phyloP scores from a whole-genome alignment of 169 alveolate genomes.

The Cardiosporidium cionae region DNA sequence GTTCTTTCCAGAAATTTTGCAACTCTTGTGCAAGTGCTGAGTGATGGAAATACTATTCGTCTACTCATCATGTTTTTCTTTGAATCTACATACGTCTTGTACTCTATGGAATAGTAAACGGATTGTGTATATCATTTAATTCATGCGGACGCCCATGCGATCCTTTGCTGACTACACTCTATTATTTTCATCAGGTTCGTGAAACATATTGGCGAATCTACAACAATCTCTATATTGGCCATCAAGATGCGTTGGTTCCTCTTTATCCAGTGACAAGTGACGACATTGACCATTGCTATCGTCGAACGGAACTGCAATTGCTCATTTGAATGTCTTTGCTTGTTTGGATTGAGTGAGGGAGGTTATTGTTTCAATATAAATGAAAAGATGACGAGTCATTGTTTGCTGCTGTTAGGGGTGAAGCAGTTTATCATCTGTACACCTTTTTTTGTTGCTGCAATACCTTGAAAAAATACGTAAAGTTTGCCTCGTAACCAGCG shows the following conservation, averaged over 20 bases:
- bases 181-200: conserved; percentile 32
- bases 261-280: conserved; percentile 71
- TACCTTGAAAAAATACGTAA: too few species aligned
- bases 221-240: conserved; percentile 95
- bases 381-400: too few species aligned
- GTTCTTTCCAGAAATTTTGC: background rate
- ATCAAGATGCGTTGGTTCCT: conserved; percentile 94
- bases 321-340: too few species aligned
- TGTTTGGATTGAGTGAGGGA: too few species aligned
- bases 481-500: too few species aligned
- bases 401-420: too few species aligned
- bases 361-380: too few species aligned
- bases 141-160: too few species aligned
- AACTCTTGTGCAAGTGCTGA: background rate
- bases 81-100: background rate
- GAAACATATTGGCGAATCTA: conserved; percentile 94
- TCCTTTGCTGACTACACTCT: background rate
- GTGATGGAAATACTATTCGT: background rate
- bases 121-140: too few species aligned
- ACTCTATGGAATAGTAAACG: too few species aligned
- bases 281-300: conserved; percentile 26
- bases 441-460: too few species aligned
- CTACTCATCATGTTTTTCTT: background rate
- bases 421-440: too few species aligned
- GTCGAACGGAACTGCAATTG: conserved; percentile 20